Percentiles rank a stretch among this genome's conserved stretches.
phyloP scores from a whole-genome alignment of 2,329 filamentous ascomycete species.

The Colletotrichum euphorbiae region DNA sequence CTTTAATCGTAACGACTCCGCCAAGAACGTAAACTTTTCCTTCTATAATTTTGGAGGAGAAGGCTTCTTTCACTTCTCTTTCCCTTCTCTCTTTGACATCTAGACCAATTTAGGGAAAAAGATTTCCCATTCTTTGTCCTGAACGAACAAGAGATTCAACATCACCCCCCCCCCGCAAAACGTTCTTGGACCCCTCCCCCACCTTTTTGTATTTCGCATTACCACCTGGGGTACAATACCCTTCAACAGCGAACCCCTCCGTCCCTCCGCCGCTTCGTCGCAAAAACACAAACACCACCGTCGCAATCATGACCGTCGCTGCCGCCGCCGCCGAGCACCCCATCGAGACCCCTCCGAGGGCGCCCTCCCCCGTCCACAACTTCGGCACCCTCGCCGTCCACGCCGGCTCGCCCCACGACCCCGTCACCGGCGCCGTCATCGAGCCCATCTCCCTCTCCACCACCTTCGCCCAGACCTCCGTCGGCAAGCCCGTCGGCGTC shows the following conservation, averaged over 20 bases:
- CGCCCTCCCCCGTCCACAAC: constrained; percentile 75
- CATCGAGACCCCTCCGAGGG: constrained; percentile 45
- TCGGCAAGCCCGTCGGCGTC: constrained; percentile 86
- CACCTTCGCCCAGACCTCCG: constrained; percentile 91
- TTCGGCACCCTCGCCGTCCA: constrained; percentile 97
- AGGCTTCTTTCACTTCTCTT: background rate
- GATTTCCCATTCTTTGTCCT: background rate
- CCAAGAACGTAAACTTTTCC: constrained; percentile 1
- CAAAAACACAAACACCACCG: constrained; percentile 11
- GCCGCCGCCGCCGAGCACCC: constrained; percentile 48
- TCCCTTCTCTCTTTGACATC: constrained; percentile 4
- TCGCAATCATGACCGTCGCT: constrained; percentile 41
- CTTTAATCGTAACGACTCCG: constrained; percentile 13
- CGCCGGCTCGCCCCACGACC: constrained; percentile 90
- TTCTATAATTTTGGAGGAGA: background rate
- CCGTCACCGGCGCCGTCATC: constrained; percentile 93
- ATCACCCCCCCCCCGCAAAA: constrained; percentile 13
- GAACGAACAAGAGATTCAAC: constrained; percentile 4
- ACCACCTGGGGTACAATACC: too few species aligned
- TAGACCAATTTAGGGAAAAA: background rate
- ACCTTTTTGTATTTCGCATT: background rate
- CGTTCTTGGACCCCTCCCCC: constrained; percentile 9
- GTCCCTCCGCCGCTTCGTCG: background rate
- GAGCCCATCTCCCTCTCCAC: constrained; percentile 96
- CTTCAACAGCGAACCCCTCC: constrained; percentile 2